Percentiles rank a stretch among this genome's conserved stretches.
phyloP scores from a whole-genome alignment of 192 early-diverging fungal genomes.

The Coemansia sp. region DNA sequence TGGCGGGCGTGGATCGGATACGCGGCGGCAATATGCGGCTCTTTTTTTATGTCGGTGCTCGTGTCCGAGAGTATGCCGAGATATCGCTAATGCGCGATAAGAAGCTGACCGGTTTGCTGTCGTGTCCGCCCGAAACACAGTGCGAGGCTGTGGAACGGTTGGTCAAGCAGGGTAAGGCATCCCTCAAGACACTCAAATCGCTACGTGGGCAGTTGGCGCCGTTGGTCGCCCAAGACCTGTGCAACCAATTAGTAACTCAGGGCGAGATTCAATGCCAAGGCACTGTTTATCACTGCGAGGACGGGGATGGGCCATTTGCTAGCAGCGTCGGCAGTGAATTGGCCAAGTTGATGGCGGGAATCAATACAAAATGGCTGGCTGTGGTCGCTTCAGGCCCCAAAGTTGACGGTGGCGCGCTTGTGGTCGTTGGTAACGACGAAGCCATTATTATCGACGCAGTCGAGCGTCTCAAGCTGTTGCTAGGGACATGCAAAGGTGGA shows the following conservation, averaged over 20 bases:
- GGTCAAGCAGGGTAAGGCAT: conserved; percentile 7
- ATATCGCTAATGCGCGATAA: conserved; percentile 14
- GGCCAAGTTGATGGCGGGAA: conserved; percentile 4
- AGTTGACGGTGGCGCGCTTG: conserved; percentile 19
- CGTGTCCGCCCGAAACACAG: conserved; percentile 22
- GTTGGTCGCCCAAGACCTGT: conserved; percentile 16
- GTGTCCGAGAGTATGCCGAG: conserved; percentile 46
- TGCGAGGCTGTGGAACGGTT: conserved; percentile 26
- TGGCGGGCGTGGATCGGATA: conserved; percentile 64
- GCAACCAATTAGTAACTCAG: background rate
- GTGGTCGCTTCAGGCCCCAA: conserved; percentile 20
- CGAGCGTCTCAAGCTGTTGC: conserved; percentile 2
- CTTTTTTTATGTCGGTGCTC: conserved; percentile 68
- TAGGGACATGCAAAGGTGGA: conserved; percentile 26
- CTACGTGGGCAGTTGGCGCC: conserved; percentile 20
- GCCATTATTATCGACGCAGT: conserved; percentile 1
- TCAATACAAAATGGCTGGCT: conserved; percentile 6
- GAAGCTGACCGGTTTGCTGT: conserved; percentile 17
- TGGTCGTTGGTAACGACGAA: conserved; percentile 9
- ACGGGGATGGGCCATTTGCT: conserved; percentile 27
- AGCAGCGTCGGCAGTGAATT: conserved; percentile 14
- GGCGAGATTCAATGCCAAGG: background rate
- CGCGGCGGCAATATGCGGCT: conserved; percentile 65
- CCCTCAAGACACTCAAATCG: conserved; percentile 13
- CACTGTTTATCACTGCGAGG: conserved; percentile 26